These are phyloP conservation scores for Litchi chinensis DNA, from an alignment of 345 rosid genomes.

Conservation along the genomic window DNA sequence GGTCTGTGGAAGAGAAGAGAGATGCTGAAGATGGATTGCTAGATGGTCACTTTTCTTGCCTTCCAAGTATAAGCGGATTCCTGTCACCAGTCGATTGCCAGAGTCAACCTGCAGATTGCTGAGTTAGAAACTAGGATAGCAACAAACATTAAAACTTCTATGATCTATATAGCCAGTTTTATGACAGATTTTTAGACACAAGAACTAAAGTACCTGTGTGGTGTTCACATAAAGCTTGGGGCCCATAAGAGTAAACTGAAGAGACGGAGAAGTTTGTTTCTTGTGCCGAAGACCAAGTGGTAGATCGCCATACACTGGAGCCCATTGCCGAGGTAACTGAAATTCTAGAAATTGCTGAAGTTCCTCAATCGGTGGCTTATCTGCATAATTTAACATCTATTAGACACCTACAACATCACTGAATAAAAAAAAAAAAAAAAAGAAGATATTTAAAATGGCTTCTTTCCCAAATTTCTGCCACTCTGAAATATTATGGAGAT, in stretches of 20 bases:
- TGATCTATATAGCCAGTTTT: neutral
- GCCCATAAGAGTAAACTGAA: slow-evolving; percentile 86
- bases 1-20: slow-evolving; percentile 58
- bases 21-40: slow-evolving; percentile 93
- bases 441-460: neutral
- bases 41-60: slow-evolving; percentile 89
- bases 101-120: slow-evolving; percentile 64
- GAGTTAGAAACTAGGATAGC: slow-evolving; percentile 6
- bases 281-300: slow-evolving; percentile 76
- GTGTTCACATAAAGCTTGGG: slow-evolving; percentile 91
- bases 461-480: neutral
- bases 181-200: slow-evolving; percentile 4
- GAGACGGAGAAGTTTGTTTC: slow-evolving; percentile 71
- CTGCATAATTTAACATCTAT: slow-evolving; percentile 47
- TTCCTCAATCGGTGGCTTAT: slow-evolving; percentile 91
- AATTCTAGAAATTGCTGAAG: slow-evolving; percentile 90
- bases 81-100: slow-evolving; percentile 80
- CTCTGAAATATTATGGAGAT: neutral
- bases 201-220: slow-evolving; percentile 43
- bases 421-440: neutral
- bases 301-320: slow-evolving; percentile 89
- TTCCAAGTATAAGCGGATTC: slow-evolving; percentile 85
- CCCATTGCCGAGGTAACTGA: slow-evolving; percentile 97
- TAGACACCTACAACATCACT: neutral
- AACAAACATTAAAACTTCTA: slow-evolving; percentile 7